These are phyloP conservation scores for Russula abietina DNA, from an alignment of 768 basidiomycete genomes.

Conservation along the genomic window DNA sequence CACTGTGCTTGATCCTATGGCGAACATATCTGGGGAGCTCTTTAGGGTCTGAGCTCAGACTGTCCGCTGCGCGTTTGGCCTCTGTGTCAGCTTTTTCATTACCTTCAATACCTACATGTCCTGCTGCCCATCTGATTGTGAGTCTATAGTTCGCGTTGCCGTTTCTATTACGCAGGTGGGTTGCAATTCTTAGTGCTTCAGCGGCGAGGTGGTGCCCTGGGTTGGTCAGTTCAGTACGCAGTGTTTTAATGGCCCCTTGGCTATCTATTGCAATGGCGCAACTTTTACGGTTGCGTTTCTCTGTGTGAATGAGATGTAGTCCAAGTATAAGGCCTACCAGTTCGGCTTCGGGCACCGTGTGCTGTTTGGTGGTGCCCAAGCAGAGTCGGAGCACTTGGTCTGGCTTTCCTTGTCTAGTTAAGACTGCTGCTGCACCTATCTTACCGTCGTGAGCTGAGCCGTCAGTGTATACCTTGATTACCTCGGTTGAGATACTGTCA, in stretches of 20 bases:
- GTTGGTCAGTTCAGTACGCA: neutral
- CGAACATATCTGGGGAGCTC: neutral
- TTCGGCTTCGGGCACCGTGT: neutral
- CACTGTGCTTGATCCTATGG: neutral
- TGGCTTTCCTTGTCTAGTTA: neutral
- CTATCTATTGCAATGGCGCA: neutral
- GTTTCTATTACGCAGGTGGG: neutral
- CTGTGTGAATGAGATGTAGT: neutral
- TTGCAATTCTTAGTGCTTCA: neutral
- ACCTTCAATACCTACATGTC: neutral
- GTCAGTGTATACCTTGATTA: too few relatives aligned
- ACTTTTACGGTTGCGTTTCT: neutral
- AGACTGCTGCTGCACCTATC: neutral
- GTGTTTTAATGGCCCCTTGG: neutral
- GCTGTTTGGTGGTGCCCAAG: neutral
- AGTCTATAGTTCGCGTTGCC: neutral
- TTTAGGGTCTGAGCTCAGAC: rapidly evolving
- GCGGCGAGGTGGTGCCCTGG: neutral
- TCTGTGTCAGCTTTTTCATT: neutral
- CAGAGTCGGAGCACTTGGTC: neutral
- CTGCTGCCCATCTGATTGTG: neutral
- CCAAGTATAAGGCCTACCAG: neutral
- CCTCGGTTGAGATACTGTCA: too few relatives aligned
- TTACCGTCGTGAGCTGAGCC: neutral
- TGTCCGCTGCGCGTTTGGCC: neutral